Base-by-base conservation (phyloP, 352 stramenopile genomes). In the Phytophthora capsici region DNA sequence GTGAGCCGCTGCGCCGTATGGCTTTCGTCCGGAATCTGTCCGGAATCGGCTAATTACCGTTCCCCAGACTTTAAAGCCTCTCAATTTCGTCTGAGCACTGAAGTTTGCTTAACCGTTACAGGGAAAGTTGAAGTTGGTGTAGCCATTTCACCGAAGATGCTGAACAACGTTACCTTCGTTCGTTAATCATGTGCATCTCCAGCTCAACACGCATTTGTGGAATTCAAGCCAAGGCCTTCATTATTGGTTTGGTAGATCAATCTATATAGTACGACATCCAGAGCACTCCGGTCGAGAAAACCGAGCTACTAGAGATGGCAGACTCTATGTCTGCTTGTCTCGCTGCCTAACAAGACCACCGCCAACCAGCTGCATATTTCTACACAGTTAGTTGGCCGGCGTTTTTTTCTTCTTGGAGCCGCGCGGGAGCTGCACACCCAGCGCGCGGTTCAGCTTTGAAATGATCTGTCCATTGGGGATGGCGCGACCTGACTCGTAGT, bases 381-480 rank as follows among this genome's bases (percentile, higher is more conserved):
- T 16, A 48, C 66, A 68, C 66, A 68, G 20, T 74, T 77, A 78
- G 38, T 62, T 79, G 40, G 63, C 54, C 40, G 67, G 32, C 6
- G 60, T 23, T 10, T 72, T 78, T 78, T 89, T 90, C 82, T 93
- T 93, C 75, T 86, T 88, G 46, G 73, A 48, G 32, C 77, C 83
- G 38, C 91, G 88, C 12, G 90, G 90, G 3, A 98, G 80, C 66
- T 94, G 89, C 51, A 81, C 77, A 30, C 93, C 96, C 45, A 99
- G 83, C 58, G 95, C 91, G 47, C 93, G 89, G 69, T 99, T 97
- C 46, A 99, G 82, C 80, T 99, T 99, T 17, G 72, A 82, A 64
- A 99, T 99, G 77, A 99, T 98, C 74, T 98, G 85, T 30, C 90
- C 91, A 78, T 99, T 99, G 6, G 97, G 97, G 73, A 99, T 98